Percentiles rank a stretch among this genome's conserved stretches.
Evolutionary conservation across 2,329 filamentous ascomycete species (phyloP).

Genomic region (Clarireedia hainanense): DNA sequence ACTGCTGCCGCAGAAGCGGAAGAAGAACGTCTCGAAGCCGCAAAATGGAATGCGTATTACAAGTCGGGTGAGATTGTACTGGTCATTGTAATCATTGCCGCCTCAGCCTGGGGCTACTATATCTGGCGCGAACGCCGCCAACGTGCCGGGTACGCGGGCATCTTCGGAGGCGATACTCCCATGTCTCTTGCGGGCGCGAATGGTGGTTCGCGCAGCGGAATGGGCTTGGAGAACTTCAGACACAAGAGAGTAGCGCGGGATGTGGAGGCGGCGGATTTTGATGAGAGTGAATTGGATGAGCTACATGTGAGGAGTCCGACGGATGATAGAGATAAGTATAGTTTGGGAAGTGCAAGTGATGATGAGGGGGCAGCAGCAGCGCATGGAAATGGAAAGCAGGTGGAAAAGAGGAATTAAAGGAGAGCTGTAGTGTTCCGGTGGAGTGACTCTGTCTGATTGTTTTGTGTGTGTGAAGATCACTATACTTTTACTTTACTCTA

Average conservation of each 20-base stretch:
- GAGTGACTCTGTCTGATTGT: neutral
- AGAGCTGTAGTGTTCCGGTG: conserved; percentile 2
- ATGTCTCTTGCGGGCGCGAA: conserved; percentile 25
- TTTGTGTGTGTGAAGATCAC: neutral
- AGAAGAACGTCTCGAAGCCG: conserved; percentile 54
- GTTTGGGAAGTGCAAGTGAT: conserved; percentile 49
- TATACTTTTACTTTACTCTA: neutral
- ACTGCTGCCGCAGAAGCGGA: conserved; percentile 57
- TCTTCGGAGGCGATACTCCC: conserved; percentile 26
- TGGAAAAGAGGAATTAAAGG: conserved; percentile 12
- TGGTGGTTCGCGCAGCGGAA: conserved; percentile 22
- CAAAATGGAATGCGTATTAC: conserved; percentile 64
- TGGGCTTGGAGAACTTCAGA: conserved; percentile 40
- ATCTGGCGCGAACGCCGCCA: conserved; percentile 55
- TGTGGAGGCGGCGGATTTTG: conserved; percentile 57
- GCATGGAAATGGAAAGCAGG: conserved; percentile 17
- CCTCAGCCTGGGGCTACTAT: conserved; percentile 54
- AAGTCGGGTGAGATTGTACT: conserved; percentile 64
- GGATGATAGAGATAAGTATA: conserved; percentile 42
- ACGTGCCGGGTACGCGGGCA: conserved; percentile 44
- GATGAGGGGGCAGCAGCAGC: conserved; percentile 33
- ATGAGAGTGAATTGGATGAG: conserved; percentile 58
- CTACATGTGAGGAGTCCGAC: conserved; percentile 37
- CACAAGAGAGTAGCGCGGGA: conserved; percentile 41
- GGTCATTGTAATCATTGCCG: conserved; percentile 57